Base-by-base conservation (phyloP, 306 rosid species). In the Cucurbita moschata region DNA sequence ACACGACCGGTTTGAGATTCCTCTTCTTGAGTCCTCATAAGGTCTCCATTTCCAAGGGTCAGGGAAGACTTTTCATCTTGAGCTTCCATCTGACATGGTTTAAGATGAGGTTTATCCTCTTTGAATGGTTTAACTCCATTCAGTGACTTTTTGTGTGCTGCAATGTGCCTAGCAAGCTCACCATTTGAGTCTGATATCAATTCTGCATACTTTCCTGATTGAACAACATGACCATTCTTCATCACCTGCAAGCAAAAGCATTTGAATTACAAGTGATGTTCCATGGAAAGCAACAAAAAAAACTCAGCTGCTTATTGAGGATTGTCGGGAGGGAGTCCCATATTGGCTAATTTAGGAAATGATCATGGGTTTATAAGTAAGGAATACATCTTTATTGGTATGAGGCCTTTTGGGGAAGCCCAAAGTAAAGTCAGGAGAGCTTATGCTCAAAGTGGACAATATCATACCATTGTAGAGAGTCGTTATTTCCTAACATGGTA, bases 1-100 rank as follows among this genome's bases (percentile, higher is more conserved):
- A 93, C 98, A 58, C 88, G 81, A 40, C 98, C 98, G 0, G 89
- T 93, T 82, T 86, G 87, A 7, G 87, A 78, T 81, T 88, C 93
- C 78, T 88, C 96, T 78, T 87, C 94, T 51, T 79, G 84, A 60
- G 43, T 74, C 80, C 83, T 87, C 74, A 53, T 65, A 61, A 73
- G 58, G 62, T 82, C 78, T 76, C 79, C 75, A 69, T 77, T 67
- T 60, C 75, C 76, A 12, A 73, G 60, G 64, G 75, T 79, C 68
- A 77, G 84, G 54, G 71, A 78, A 55, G 71, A 43, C 49, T 65
- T 81, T 77, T 82, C 86, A 72, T 87, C 89, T 38, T 75, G 80
- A 56, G 79, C 87, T 84, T 87, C 97, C 75, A 53, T 90, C 57
- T 78, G 89, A 71, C 79, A 82, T 52, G 71, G 83, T 49, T 71